phyloP scores from a whole-genome alignment of 495 filamentous ascomycete genomes.

The Hypoxylon trugodes region DNA sequence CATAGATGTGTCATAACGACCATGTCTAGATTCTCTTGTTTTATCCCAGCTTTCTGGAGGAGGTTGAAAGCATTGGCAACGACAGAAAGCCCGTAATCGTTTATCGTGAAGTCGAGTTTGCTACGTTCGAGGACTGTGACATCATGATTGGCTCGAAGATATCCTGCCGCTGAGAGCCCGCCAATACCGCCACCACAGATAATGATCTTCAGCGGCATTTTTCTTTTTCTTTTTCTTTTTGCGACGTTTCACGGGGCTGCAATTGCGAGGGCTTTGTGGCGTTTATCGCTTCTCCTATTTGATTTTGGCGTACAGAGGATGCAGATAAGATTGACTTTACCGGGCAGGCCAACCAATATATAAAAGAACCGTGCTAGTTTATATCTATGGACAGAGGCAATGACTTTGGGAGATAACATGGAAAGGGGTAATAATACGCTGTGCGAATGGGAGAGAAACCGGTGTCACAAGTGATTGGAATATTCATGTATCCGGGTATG shows the following conservation, averaged over 20 bases:
- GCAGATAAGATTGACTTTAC: no score
- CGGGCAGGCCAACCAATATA: neutral
- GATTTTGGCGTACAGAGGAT: no score
- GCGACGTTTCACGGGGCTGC: no score
- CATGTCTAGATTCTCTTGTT: slow-evolving; percentile 32
- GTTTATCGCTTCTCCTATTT: neutral
- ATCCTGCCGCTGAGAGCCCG: slow-evolving; percentile 39
- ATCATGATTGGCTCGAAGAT: slow-evolving; percentile 38
- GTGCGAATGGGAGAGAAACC: neutral
- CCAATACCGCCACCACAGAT: slow-evolving; percentile 42
- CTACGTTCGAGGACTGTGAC: slow-evolving; percentile 44
- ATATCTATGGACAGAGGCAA: no score
- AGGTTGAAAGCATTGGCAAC: slow-evolving; percentile 40
- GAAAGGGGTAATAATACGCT: neutral
- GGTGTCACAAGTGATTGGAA: neutral
- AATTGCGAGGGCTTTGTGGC: no score
- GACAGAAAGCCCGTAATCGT: slow-evolving; percentile 43
- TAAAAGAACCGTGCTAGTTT: neutral
- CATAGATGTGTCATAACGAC: slow-evolving; percentile 42
- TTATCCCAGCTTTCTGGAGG: slow-evolving; percentile 37
- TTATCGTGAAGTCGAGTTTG: slow-evolving; percentile 36
- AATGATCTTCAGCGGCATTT: slow-evolving; percentile 36
- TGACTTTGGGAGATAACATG: neutral
- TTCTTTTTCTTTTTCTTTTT: no score
- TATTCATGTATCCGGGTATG: neutral